A percentile compares a stretch with the other conserved stretches of the same genome.
Evolutionary conservation across 176 grass and related monocot species (phyloP).

Genomic region (Paspalum notatum): DNA sequence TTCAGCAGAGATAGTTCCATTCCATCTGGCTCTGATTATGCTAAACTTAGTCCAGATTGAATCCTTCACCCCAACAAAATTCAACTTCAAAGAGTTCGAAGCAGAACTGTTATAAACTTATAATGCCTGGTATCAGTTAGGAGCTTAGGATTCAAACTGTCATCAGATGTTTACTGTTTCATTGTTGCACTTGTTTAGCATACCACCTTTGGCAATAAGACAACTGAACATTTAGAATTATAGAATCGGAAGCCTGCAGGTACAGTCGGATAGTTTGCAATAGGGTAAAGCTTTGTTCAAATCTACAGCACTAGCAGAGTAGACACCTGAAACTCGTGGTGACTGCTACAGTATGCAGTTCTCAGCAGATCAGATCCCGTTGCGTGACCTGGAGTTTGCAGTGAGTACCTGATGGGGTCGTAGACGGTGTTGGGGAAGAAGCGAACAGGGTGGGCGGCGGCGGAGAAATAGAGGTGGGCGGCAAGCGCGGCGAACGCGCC

Average conservation of each 20-base stretch:
- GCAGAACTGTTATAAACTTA: background rate
- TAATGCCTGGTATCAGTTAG: background rate
- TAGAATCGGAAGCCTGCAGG: background rate
- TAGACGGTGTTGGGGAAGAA: conserved; percentile 95
- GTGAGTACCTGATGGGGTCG: conserved; percentile 73
- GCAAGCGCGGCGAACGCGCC: conserved; percentile 91
- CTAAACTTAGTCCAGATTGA: background rate
- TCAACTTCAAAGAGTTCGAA: background rate
- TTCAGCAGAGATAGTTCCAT: background rate
- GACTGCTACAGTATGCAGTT: background rate
- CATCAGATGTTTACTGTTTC: background rate
- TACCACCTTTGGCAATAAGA: background rate
- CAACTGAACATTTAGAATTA: background rate
- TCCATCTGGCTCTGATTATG: background rate
- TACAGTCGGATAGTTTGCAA: background rate
- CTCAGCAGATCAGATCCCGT: background rate
- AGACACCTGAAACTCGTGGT: background rate
- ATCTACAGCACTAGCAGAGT: background rate
- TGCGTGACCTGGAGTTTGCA: background rate
- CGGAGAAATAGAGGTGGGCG: conserved; percentile 94
- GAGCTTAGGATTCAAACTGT: background rate
- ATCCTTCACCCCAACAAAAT: background rate
- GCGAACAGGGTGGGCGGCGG: conserved; percentile 58
- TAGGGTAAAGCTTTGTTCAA: background rate
- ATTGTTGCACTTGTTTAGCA: background rate